Evolutionary conservation across 192 early-diverging fungal genomes (phyloP).

Genomic region (Haplosporangium gracile): DNA sequence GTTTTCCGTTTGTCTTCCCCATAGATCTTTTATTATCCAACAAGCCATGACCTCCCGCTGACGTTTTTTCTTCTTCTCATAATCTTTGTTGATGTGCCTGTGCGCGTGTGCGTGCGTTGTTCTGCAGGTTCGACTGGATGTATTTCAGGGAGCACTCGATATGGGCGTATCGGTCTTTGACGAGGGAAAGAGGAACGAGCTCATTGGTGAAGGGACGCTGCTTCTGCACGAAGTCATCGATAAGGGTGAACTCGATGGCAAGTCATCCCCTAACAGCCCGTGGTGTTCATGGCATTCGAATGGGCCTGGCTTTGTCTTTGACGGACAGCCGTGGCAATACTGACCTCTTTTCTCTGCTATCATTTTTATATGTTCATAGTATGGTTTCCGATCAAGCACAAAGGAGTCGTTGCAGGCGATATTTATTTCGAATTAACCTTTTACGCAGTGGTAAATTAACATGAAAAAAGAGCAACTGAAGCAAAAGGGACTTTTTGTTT

Average conservation of each 20-base stretch:
- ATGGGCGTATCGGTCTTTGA: constrained; percentile 35
- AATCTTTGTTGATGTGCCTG: not conserved
- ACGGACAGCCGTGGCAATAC: not conserved
- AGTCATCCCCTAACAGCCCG: not conserved
- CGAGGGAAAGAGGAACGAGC: constrained; percentile 48
- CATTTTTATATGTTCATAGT: constrained; percentile 33
- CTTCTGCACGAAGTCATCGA: constrained; percentile 48
- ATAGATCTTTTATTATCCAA: not conserved
- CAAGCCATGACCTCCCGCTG: not conserved
- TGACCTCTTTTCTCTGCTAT: not conserved
- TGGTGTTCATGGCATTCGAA: not conserved
- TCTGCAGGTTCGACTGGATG: constrained; percentile 41
- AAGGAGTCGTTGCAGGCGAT: constrained; percentile 59
- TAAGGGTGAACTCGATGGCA: constrained; percentile 56
- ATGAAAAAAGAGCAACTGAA: too few relatives aligned
- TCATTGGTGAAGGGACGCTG: constrained; percentile 45
- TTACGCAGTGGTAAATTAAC: constrained; percentile 59
- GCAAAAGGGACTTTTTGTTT: not conserved
- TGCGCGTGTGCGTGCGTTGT: not conserved
- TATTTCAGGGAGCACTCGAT: constrained; percentile 38
- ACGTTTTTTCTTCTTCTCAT: not conserved
- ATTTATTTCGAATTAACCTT: constrained; percentile 69
- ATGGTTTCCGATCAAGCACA: constrained; percentile 62
- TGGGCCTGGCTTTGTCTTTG: not conserved
- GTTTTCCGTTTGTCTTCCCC: not conserved